phyloP scores from a whole-genome alignment of 306 rosid genomes.

The Prunus dulcis region DNA sequence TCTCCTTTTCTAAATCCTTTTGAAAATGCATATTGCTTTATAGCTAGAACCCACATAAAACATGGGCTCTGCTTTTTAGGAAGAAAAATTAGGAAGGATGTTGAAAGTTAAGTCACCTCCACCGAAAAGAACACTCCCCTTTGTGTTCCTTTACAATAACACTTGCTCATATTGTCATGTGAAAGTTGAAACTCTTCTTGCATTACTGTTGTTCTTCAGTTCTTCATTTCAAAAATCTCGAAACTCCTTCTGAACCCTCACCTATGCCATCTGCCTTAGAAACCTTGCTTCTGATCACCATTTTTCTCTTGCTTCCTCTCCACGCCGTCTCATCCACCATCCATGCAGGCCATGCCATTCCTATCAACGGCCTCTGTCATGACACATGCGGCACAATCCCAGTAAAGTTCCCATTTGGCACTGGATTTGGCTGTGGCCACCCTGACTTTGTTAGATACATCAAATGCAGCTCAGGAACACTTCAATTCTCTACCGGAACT shows the following conservation, averaged over 20 bases:
- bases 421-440: slow-evolving; percentile 60
- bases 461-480: slow-evolving; percentile 38
- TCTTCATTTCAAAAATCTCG: not conserved
- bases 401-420: slow-evolving; percentile 50
- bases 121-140: slow-evolving; percentile 28
- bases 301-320: slow-evolving; percentile 25
- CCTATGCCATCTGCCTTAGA: slow-evolving; percentile 26
- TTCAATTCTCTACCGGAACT: slow-evolving; percentile 37
- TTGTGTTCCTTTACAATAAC: not conserved
- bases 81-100: slow-evolving; percentile 11
- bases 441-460: slow-evolving; percentile 45
- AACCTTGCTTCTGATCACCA: slow-evolving; percentile 15
- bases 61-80: slow-evolving; percentile 35
- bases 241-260: not conserved
- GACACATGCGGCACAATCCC: slow-evolving; percentile 37
- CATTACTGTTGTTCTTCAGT: not conserved
- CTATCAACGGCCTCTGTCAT: slow-evolving; percentile 32
- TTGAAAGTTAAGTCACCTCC: slow-evolving; percentile 30
- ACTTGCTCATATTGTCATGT: not conserved
- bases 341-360: slow-evolving; percentile 20
- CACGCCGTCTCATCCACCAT: slow-evolving; percentile 9
- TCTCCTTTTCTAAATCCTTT: not conserved
- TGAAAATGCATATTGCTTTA: slow-evolving; percentile 15
- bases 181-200: not conserved
- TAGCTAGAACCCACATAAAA: slow-evolving; percentile 25